Base-by-base conservation (phyloP, 1,139 yeast species). In the Williopsis jadinii region DNA sequence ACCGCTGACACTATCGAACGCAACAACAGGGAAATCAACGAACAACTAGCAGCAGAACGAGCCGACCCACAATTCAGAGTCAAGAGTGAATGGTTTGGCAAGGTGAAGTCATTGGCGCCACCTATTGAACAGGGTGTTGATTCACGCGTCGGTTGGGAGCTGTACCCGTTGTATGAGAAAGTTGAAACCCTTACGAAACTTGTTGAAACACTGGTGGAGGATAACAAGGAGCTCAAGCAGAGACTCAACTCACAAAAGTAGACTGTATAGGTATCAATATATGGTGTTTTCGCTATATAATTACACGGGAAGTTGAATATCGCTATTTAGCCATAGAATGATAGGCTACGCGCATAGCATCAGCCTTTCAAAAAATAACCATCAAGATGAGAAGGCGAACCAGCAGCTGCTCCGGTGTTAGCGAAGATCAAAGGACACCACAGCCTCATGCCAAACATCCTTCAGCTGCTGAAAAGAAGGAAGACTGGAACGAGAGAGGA, bases 31-130 rank as follows among this genome's bases (percentile, higher is more conserved):
- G 73, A 77, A 9, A 48, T 77, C 30, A 61, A 69, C 43, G 60
- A 64, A 15, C 88, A 84, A 61, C 58, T 70, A 36, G 67, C 69
- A 34, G 90, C 88, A 11, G 94, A 85, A 56, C 56, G 56, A n/a
- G 77, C 73, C 35, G 95, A 86, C 59, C 88, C 88, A 0, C 78
- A 77, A 44, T 85, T 85, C 57, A 59, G 67, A 28, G 73, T 74
- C 12, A 68, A 74, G 43, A 67, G 71, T 41, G 51, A 58, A 2
- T 85, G 87, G 75, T 68, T 62, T 28, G 46, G 54, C 11, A 70
- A 68, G 34, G 72, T 84, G 15, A 66, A 68, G 11, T 46, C 54
- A 3, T 67, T 67, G 11, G 75, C 71, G 4, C 84, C 84, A 41
- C 84, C 84, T 2, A 77, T 81, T 9, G 64, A 64, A 12, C 64